Base-by-base conservation (phyloP, 352 stramenopile species). In the Phytophthora litchii region DNA sequence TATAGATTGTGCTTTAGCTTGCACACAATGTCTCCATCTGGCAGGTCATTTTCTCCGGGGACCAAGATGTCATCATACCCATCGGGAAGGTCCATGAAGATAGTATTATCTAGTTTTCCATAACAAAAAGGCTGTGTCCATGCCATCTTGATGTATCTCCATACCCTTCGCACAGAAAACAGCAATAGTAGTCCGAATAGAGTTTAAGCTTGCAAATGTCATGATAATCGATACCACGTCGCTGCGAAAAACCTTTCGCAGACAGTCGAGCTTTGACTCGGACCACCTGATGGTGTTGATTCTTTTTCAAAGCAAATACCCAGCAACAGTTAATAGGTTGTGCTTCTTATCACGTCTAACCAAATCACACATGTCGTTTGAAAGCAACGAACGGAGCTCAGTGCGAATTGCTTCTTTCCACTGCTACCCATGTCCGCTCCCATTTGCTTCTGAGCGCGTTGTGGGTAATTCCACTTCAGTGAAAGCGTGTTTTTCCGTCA, bases 31-130 rank as follows among this genome's bases (percentile, higher is more conserved):
- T 41, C 32, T 12, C 32, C n/a, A n/a, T n/a, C n/a, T n/a, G n/a
- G n/a, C n/a, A n/a, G n/a, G n/a, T n/a, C n/a, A n/a, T n/a, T n/a
- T n/a, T n/a, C n/a, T n/a, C n/a, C n/a, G n/a, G n/a, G n/a, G n/a
- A n/a, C n/a, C n/a, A 37, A 16, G 32, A 37, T 41, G 35, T 20
- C 35, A 20, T 41, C 35, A 41, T 41, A 41, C 20, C 35, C 35
- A 20, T 41, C 35, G 3, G 35, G 35, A n/a, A 41, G 35, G 13
- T 41, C 35, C 35, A 41, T 41, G n/a, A 20, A 41, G 14, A 41
- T 41, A 7, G 35, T 41, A 8, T 20, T n/a, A 8, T 41, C 35
- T n/a, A 41, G 14, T 11, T 41, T 20, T 4, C 35, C 35, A 41
- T 41, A n/a, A 41, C 35, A 41, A 20, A 20, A 41, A 41, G 35